These are phyloP conservation scores for Ambrosiella xylebori DNA, from an alignment of 2,329 filamentous ascomycete genomes.

Conservation along the genomic window DNA sequence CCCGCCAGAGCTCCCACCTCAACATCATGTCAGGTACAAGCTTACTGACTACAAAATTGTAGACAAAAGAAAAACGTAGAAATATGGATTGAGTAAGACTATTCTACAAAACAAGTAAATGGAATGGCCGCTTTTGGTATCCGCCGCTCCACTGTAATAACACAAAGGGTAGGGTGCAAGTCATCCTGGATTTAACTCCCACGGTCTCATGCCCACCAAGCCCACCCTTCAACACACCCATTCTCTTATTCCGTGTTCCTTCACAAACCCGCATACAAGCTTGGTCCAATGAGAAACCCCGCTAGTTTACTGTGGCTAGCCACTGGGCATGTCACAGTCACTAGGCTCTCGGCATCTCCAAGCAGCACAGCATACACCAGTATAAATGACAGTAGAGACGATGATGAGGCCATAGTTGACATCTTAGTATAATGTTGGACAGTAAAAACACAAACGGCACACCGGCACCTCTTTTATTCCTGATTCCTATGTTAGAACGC, in stretches of 20 bases:
- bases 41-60: neutral
- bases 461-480: conserved; percentile 3
- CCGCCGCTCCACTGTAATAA: neutral
- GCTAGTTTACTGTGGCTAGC: too few species aligned
- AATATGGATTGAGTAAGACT: neutral
- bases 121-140: neutral
- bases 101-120: conserved; percentile 3
- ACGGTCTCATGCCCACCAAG: neutral
- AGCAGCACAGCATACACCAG: neutral
- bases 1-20: too few species aligned
- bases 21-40: neutral
- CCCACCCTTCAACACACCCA: neutral
- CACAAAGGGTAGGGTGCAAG: conserved; percentile 5
- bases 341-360: too few species aligned
- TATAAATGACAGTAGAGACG: neutral
- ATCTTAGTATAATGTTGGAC: neutral
- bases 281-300: too few species aligned
- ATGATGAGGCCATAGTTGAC: neutral
- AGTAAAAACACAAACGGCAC: conserved; percentile 6
- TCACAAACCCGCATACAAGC: too few species aligned
- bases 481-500: conserved; percentile 5
- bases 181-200: neutral
- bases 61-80: conserved; percentile 1
- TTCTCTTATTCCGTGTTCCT: too few species aligned
- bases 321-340: too few species aligned